Evolutionary conservation across 2,329 filamentous ascomycete genomes (phyloP).

Genomic region (Botrytis paeoniae): DNA sequence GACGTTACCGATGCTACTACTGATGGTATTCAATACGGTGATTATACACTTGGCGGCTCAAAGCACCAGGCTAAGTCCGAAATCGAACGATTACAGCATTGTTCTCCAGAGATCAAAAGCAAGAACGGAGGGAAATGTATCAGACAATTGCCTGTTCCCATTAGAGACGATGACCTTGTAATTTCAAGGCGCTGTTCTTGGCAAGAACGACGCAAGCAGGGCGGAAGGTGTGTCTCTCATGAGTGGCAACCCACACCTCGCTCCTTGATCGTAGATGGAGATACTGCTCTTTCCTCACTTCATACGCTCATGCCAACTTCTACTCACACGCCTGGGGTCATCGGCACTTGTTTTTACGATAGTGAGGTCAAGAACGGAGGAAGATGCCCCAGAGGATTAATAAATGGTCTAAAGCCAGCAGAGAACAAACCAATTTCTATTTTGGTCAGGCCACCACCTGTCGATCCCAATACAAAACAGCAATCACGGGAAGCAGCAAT

Average conservation of each 20-base stretch:
- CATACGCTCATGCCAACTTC: not conserved
- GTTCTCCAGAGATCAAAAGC: not conserved
- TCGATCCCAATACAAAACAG: not conserved
- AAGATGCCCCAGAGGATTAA: not conserved
- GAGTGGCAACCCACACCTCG: not conserved
- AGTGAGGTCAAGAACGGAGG: not conserved
- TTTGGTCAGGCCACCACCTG: not conserved
- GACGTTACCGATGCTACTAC: not conserved
- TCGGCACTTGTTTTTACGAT: not conserved
- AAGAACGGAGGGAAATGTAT: not conserved
- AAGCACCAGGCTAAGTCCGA: not conserved
- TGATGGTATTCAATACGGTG: not conserved
- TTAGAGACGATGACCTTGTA: conserved; percentile 2
- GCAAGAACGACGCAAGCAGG: not conserved
- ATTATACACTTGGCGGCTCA: not conserved
- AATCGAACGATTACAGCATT: not conserved
- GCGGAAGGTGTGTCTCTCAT: not conserved
- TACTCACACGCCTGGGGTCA: not conserved
- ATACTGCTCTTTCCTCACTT: not conserved
- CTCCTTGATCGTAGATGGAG: not conserved
- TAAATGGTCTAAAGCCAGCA: not conserved
- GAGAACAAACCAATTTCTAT: conserved; percentile 7
- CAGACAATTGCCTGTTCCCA: not conserved
- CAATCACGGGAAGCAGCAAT: not conserved
- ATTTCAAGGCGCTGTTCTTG: not conserved